Evolutionary conservation across 192 early-diverging fungal species (phyloP), one percentile per base, ranked within the genome.

Genomic region (Allomyces macrogynus): DNA sequence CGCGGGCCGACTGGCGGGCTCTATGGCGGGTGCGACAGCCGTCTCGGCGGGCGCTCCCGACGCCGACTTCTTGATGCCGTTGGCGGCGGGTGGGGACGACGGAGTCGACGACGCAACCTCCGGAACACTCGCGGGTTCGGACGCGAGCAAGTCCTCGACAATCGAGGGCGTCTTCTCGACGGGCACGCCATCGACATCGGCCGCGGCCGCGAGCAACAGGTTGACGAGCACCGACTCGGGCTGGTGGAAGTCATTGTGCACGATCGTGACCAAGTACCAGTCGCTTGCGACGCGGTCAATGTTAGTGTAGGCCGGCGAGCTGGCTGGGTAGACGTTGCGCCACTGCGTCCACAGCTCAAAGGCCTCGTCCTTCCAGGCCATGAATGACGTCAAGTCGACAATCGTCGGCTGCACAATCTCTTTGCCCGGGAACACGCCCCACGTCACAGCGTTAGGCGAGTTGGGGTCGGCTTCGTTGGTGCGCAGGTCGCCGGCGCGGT

Each of bases 391-490:
- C 64, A 85, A 72, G 68, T 99, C 96, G n/a, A 99, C 92, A 61
- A 95, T 77, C 20, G 96, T 95, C 7, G 94, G 92, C 76, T 99
- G 93, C 23, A 97, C 78, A 62, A 99, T 87, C 68, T 94, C 90
- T 61, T 90, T 87, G 61, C 94, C 93, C 8, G 92, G 91, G 76
- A 99, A 99, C 10, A 99, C 94, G 61, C 96, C 96, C 96, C 96
- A 99, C 1, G 96, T 97, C 5, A 99, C 86, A 14, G 91, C 93
- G 72, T 87, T 89, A 24, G 86, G 79, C 1, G 73, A 68, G 16
- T 78, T 75, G 1, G 71, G 65, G 62, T 86, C 87, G 10, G 69
- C 24, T 11, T 77, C 79, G 69, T 90, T 89, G 65, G 87, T 86
- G 27, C 76, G 64, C 49, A 89, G 76, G 61, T 89, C 84, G 62